Evolutionary conservation across 805 yeast genomes (phyloP).

Genomic region (Lachancea fermentati): DNA sequence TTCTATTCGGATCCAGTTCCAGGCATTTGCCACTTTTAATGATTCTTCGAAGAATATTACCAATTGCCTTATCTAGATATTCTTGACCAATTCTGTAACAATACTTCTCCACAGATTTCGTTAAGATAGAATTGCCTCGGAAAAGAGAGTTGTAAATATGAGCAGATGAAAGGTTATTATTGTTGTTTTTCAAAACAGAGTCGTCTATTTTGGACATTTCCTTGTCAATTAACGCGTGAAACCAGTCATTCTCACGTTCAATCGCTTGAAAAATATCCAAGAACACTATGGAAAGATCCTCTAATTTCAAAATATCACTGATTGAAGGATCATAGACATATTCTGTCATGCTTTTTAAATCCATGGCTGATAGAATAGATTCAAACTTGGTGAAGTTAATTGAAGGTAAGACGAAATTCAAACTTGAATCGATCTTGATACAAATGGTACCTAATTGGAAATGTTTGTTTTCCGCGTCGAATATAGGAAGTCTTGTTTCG

Average conservation of each 20-base stretch:
- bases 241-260: constrained; percentile 66
- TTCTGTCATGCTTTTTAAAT: constrained; percentile 47
- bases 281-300: constrained; percentile 51
- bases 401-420: constrained; percentile 56
- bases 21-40: constrained; percentile 48
- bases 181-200: constrained; percentile 18
- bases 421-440: constrained; percentile 44
- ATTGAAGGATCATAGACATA: constrained; percentile 29
- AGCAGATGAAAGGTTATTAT: constrained; percentile 20
- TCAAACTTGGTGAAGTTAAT: constrained; percentile 57
- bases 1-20: constrained; percentile 75
- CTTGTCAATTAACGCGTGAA: constrained; percentile 57
- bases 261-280: constrained; percentile 71
- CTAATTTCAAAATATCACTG: constrained; percentile 41
- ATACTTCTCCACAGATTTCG: constrained; percentile 75
- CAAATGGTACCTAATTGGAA: constrained; percentile 54
- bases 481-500: constrained; percentile 40
- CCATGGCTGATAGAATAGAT: constrained; percentile 48
- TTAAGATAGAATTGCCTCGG: constrained; percentile 78
- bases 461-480: constrained; percentile 32
- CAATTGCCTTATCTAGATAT: constrained; percentile 66
- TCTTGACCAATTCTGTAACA: constrained; percentile 74
- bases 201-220: constrained; percentile 46
- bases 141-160: constrained; percentile 57
- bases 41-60: constrained; percentile 56